phyloP scores from a whole-genome alignment of 768 basidiomycete species.

The Grammothele lineata region DNA sequence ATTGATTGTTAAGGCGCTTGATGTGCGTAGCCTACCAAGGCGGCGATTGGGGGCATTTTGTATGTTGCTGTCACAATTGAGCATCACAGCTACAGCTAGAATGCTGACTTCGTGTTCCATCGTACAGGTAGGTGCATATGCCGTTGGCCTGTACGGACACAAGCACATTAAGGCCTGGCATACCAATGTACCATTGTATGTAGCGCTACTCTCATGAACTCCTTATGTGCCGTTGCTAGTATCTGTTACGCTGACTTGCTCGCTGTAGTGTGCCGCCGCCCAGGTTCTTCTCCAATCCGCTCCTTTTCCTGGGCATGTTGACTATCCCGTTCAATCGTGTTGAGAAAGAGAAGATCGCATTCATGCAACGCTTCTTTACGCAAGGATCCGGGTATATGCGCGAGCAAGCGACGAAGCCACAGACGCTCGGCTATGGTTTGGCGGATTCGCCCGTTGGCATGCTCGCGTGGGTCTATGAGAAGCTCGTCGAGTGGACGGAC shows the following conservation, averaged over 20 bases:
- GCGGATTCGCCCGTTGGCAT: constrained; percentile 56
- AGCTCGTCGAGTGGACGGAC: constrained; percentile 35
- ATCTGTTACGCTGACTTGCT: too few relatives aligned
- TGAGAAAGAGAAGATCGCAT: constrained; percentile 28
- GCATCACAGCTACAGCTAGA: too few relatives aligned
- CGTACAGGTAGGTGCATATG: constrained; percentile 23
- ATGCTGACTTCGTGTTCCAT: too few relatives aligned
- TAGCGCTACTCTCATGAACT: not conserved
- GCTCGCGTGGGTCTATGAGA: constrained; percentile 36
- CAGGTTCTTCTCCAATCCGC: not conserved
- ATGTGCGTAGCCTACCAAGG: constrained; percentile 29
- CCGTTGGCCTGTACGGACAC: constrained; percentile 30
- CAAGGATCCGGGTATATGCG: constrained; percentile 30
- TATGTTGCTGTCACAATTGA: too few relatives aligned
- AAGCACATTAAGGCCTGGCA: constrained; percentile 50
- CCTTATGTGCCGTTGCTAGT: too few relatives aligned
- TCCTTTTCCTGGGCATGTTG: constrained; percentile 15
- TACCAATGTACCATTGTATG: constrained; percentile 43
- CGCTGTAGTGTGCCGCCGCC: too few relatives aligned
- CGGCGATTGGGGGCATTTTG: constrained; percentile 42
- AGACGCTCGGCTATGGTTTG: constrained; percentile 45
- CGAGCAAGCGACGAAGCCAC: constrained; percentile 31
- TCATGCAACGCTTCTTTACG: constrained; percentile 18
- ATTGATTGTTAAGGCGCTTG: too few relatives aligned
- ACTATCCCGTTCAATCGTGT: constrained; percentile 28